Conservation (phyloP, 1,284 basidiomycete species). For the Fomitopsis betulina region DNA sequence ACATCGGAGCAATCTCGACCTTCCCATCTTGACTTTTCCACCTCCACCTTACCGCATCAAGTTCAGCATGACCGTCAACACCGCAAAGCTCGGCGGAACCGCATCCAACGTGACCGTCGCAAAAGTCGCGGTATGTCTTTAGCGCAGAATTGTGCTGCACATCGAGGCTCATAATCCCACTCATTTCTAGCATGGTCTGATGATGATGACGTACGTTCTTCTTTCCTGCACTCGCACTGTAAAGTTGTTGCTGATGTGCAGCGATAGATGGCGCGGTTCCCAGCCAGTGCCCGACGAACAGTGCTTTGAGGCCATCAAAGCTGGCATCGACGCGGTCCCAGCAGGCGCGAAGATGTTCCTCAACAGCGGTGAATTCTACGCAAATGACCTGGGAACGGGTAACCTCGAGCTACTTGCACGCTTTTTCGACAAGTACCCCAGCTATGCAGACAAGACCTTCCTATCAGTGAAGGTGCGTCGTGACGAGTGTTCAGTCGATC, state of each 20-base stretch:
- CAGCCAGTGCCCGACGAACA: conserved; percentile 44
- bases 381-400: conserved; percentile 25
- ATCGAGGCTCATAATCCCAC: not conserved
- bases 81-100: conserved; percentile 29
- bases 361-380: conserved; percentile 45
- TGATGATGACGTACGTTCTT: conserved; percentile 41
- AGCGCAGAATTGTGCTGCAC: not conserved
- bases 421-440: conserved; percentile 48
- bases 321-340: conserved; percentile 48
- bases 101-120: conserved; percentile 27
- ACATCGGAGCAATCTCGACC: no score
- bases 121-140: conserved; percentile 31
- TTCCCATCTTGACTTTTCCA: no score
- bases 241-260: conserved; percentile 3
- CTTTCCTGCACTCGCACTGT: not conserved
- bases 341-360: conserved; percentile 39
- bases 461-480: conserved; percentile 37
- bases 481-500: not conserved
- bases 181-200: conserved; percentile 36
- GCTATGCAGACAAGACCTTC: conserved; percentile 46
- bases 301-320: conserved; percentile 57
- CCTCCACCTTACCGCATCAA: no score
- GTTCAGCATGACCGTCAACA: conserved; percentile 5
- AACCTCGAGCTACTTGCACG: conserved; percentile 40
- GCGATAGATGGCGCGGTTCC: conserved; percentile 26